Base-by-base conservation (phyloP, 2,329 filamentous ascomycete species). In the Eutypella sp. region DNA sequence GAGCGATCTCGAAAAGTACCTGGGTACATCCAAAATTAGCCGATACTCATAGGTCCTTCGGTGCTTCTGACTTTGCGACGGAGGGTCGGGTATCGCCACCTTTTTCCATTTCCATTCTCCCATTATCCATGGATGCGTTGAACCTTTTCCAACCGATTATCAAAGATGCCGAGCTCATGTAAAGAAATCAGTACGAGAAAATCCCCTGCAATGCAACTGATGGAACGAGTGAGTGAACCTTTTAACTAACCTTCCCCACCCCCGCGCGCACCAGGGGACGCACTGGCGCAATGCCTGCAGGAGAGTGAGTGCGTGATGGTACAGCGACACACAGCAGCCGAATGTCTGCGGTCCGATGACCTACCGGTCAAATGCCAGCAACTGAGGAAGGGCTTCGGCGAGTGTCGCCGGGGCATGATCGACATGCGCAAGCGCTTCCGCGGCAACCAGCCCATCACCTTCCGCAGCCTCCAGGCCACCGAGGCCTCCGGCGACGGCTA, bases 401-500 rank as follows among this genome's bases (percentile, higher is more conserved):
- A 96, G 65, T 99, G 93, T 79, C 95, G 95, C 63, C 87, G 92
- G 54, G 93, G 93, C 54, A 82, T 95, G 82, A 87, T 97, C 57
- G 93, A 99, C 67, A 99, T 99, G 93, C 88, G 93, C 66, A 97
- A 97, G 73, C 86, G 93, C 27, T 97, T 99, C 70, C 82, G 93
- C 46, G 93, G 93, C 47, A 97, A 97, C 72, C 82, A 89, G 66
- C 90, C 93, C 44, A 84, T 95, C 54, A 76, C 81, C 20, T 80
- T 85, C 54, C 75, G 72, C 60, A 69, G 74, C 48, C 70, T 82
- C 57, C 76, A 82, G 61, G 75, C 84, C 54, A 67, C 79, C 46
- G 83, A 88, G n/a, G n/a, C n/a, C 22, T 70, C 72, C 10, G 74
- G 73, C 51, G 69, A 73, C 45, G 77, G 79, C 4, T 80, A 83